These are phyloP conservation scores for Colletotrichum tamarilloi DNA, from an alignment of 2,329 filamentous ascomycete species.

Conservation along the genomic window DNA sequence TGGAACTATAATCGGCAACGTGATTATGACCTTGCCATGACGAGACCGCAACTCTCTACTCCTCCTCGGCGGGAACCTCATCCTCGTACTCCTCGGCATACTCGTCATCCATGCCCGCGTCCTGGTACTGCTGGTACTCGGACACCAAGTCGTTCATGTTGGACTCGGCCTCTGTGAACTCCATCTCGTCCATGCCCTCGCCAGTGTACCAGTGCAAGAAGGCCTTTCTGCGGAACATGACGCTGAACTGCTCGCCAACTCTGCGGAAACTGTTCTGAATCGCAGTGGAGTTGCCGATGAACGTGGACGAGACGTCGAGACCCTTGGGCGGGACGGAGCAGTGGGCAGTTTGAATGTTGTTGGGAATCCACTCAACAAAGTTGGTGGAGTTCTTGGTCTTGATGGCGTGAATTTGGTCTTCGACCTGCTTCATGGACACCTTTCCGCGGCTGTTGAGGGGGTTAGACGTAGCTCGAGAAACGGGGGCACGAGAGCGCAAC, in stretches of 20 bases:
- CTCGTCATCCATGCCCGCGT: constrained; percentile 94
- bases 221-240: constrained; percentile 99
- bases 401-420: constrained; percentile 99
- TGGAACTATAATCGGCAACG: not conserved
- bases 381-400: constrained; percentile 99
- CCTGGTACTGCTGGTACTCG: constrained; percentile 99
- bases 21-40: not conserved
- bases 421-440: constrained; percentile 99
- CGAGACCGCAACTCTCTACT: not conserved
- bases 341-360: constrained; percentile 99
- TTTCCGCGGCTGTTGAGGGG: constrained; percentile 80
- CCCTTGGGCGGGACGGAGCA: constrained; percentile 98
- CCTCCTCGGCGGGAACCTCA: constrained; percentile 76
- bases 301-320: constrained; percentile 98
- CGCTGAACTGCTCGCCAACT: constrained; percentile 98
- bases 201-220: constrained; percentile 99
- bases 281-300: constrained; percentile 98
- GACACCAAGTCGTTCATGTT: constrained; percentile 99
- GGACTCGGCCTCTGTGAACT: constrained; percentile 99
- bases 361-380: constrained; percentile 99
- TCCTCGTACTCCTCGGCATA: constrained; percentile 90
- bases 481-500: constrained; percentile 45
- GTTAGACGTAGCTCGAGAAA: not conserved
- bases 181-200: constrained; percentile 99
- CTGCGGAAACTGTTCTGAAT: constrained; percentile 99